Evolutionary conservation across 306 rosid species (phyloP).

Genomic region (Quercus variabilis): DNA sequence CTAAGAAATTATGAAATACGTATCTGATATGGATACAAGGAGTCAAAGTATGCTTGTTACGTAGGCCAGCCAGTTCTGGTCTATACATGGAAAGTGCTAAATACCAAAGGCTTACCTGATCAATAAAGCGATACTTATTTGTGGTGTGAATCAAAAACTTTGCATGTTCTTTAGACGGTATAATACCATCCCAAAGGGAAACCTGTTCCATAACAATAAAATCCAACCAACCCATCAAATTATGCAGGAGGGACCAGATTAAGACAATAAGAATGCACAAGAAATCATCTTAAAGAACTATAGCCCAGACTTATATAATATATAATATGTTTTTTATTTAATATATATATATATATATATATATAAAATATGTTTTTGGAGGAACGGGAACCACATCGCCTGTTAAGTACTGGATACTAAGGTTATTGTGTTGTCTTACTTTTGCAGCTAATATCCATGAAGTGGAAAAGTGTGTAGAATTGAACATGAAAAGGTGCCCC

Average conservation of each 20-base stretch:
- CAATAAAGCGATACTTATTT: constrained; percentile 74
- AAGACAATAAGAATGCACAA: background rate
- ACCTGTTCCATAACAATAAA: constrained; percentile 37
- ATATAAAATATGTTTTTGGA: background rate
- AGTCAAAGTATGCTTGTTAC: background rate
- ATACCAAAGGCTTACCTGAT: constrained; percentile 49
- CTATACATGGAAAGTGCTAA: background rate
- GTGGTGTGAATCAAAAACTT: constrained; percentile 80
- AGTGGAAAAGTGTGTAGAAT: background rate
- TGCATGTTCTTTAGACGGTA: constrained; percentile 79
- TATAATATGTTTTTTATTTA: background rate
- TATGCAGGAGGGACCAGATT: background rate
- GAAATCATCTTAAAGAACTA: background rate
- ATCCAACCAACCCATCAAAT: background rate
- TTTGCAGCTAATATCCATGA: background rate
- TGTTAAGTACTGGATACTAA: background rate
- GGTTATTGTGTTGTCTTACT: background rate
- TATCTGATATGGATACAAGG: background rate
- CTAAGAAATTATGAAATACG: background rate
- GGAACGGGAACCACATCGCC: background rate
- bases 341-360: too few species aligned
- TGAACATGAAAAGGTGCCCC: background rate
- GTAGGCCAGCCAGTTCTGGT: background rate
- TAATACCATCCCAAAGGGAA: constrained; percentile 97
- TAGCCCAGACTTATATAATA: background rate